Conservation (phyloP, 2,329 filamentous ascomycete genomes). For the Orbilia quercus region DNA sequence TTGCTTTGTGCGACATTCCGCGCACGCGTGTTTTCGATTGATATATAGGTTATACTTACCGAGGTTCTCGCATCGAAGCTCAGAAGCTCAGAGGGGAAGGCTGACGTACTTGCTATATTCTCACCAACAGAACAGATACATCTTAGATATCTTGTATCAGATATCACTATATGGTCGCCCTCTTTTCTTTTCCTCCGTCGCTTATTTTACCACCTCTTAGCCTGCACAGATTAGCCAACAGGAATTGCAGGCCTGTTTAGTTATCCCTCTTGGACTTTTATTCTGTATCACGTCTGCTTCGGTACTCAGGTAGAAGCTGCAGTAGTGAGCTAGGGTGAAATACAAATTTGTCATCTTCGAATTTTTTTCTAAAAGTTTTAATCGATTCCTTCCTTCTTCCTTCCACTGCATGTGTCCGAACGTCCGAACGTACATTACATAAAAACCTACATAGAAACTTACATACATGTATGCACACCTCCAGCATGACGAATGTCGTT, state of each 20-base stretch:
- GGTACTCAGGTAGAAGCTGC: not conserved
- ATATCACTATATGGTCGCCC: slow-evolving; percentile 49
- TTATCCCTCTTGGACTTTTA: not conserved
- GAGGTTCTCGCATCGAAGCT: not conserved
- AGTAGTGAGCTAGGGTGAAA: slow-evolving; percentile 6
- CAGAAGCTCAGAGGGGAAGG: too few species aligned
- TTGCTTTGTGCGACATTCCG: slow-evolving; percentile 3
- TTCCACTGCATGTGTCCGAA: slow-evolving; percentile 3
- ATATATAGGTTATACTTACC: not conserved
- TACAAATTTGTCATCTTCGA: slow-evolving; percentile 4
- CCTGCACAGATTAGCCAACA: slow-evolving; percentile 24
- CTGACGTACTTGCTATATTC: slow-evolving; percentile 3
- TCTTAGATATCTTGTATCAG: slow-evolving; percentile 6
- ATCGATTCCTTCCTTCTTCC: slow-evolving; percentile 1
- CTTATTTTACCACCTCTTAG: slow-evolving; percentile 40
- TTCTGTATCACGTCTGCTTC: too few species aligned
- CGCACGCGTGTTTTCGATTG: not conserved
- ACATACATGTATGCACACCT: too few species aligned
- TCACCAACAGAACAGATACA: not conserved
- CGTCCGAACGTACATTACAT: too few species aligned
- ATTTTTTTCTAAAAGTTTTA: too few species aligned
- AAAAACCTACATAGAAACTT: too few species aligned
- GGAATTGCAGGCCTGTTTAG: slow-evolving; percentile 23
- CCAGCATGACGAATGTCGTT: slow-evolving; percentile 2
- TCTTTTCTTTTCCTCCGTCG: slow-evolving; percentile 27